A percentile compares a stretch with the other conserved stretches of the same genome.
These are phyloP conservation scores for Botryosphaeria dothidea DNA, from an alignment of 2,329 filamentous ascomycete genomes.

Conservation along the genomic window DNA sequence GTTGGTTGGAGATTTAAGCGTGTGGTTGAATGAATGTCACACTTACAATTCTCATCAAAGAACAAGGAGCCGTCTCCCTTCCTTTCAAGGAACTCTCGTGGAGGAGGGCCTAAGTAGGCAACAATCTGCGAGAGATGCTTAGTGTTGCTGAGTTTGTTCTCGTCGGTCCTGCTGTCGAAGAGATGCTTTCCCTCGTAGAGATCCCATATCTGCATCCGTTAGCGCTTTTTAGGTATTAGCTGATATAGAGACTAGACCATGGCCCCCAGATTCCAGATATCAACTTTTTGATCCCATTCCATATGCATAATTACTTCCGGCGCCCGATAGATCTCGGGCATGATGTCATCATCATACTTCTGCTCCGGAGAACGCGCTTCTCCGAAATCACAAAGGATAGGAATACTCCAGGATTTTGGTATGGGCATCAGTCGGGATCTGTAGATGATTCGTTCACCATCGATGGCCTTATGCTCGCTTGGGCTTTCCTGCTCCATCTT, in stretches of 20 bases:
- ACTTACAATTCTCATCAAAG: background rate
- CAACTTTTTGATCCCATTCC: constrained; percentile 36
- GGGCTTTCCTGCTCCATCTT: constrained; percentile 29
- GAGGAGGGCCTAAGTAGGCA: background rate
- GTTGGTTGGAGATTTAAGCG: background rate
- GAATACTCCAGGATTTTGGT: constrained; percentile 20
- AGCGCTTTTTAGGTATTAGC: background rate
- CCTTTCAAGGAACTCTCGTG: background rate
- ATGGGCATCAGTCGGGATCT: constrained; percentile 18
- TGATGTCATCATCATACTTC: constrained; percentile 31
- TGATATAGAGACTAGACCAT: constrained; percentile 26
- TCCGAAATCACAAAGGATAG: constrained; percentile 36
- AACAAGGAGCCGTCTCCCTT: background rate
- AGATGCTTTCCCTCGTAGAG: constrained; percentile 33
- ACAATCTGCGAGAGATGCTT: constrained; percentile 1
- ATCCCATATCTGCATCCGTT: constrained; percentile 32
- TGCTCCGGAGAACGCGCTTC: constrained; percentile 29
- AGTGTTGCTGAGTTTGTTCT: background rate
- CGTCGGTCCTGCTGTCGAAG: constrained; percentile 26
- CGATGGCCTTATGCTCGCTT: constrained; percentile 29
- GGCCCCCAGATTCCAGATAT: constrained; percentile 38
- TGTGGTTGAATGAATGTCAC: background rate
- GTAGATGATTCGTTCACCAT: constrained; percentile 31
- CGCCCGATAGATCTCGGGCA: constrained; percentile 37
- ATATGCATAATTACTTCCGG: constrained; percentile 39